Evolutionary conservation across 306 rosid species (phyloP).

Genomic region (Fagus sylvatica): DNA sequence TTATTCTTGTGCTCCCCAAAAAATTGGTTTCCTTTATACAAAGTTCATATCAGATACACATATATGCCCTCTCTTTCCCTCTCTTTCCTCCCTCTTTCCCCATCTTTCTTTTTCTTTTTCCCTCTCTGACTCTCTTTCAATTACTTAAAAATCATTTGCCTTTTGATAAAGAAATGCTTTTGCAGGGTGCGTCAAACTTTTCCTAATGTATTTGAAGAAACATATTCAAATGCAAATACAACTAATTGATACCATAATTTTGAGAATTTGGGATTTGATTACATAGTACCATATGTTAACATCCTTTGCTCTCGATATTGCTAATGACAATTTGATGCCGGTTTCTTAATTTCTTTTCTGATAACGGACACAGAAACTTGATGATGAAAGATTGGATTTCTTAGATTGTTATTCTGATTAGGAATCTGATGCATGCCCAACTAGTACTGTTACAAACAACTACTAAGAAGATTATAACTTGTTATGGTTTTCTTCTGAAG

Average conservation of each 20-base stretch:
- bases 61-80: constrained; percentile 7
- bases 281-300: constrained; percentile 29
- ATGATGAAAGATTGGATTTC: constrained; percentile 13
- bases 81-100: constrained; percentile 12
- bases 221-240: constrained; percentile 2
- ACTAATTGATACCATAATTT: neutral
- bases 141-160: constrained; percentile 14
- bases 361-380: constrained; percentile 17
- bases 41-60: neutral
- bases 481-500: constrained; percentile 44
- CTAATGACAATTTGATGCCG: constrained; percentile 44
- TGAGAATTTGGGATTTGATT: constrained; percentile 25
- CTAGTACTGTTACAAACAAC: constrained; percentile 22
- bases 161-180: constrained; percentile 5
- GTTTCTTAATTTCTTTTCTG: constrained; percentile 21
- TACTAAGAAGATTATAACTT: neutral
- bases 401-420: constrained; percentile 38
- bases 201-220: neutral
- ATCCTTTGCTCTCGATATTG: constrained; percentile 19
- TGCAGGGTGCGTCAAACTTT: neutral
- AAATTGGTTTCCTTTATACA: constrained; percentile 6
- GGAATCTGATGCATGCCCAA: constrained; percentile 15
- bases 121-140: neutral
- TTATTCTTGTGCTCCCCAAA: constrained; percentile 25
- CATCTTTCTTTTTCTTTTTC: neutral